Conservation (phyloP, 805 yeast species). For the Suhomyces sp. region DNA sequence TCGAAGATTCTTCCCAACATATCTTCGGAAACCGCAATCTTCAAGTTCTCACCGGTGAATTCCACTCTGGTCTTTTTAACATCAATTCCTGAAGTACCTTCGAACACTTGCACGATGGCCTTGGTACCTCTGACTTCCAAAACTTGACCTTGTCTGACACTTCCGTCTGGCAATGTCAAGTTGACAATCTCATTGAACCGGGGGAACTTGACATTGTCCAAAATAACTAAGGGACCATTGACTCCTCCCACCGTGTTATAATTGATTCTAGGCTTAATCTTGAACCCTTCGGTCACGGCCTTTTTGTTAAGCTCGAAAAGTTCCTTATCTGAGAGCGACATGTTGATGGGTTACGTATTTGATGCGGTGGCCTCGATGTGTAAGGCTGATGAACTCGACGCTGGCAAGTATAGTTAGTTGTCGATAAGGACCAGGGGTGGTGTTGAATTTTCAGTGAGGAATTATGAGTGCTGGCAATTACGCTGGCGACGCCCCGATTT, state of each 20-base stretch:
- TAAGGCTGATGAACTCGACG: slow-evolving; percentile 1
- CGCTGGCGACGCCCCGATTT: neutral
- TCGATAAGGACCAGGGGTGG: slow-evolving; percentile 6
- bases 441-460: slow-evolving; percentile 1
- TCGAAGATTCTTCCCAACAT: slow-evolving; percentile 97
- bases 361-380: too few relatives aligned
- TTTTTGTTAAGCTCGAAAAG: slow-evolving; percentile 77
- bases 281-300: slow-evolving; percentile 90
- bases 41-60: slow-evolving; percentile 92
- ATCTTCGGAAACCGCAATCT: slow-evolving; percentile 94
- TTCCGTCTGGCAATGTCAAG: slow-evolving; percentile 94
- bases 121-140: slow-evolving; percentile 95
- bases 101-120: slow-evolving; percentile 98
- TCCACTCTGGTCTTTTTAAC: slow-evolving; percentile 97
- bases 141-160: slow-evolving; percentile 95
- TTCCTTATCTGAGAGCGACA: slow-evolving; percentile 41
- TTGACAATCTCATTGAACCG: slow-evolving; percentile 96
- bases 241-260: slow-evolving; percentile 98
- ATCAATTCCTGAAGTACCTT: slow-evolving; percentile 98
- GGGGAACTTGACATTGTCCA: slow-evolving; percentile 49
- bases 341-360: slow-evolving; percentile 13
- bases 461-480: slow-evolving; percentile 4
- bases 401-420: neutral
- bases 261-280: slow-evolving; percentile 84
- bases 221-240: slow-evolving; percentile 93